Base-by-base conservation (phyloP, 108 stramenopile species). In the Cafeteria roenbergensis region DNA sequence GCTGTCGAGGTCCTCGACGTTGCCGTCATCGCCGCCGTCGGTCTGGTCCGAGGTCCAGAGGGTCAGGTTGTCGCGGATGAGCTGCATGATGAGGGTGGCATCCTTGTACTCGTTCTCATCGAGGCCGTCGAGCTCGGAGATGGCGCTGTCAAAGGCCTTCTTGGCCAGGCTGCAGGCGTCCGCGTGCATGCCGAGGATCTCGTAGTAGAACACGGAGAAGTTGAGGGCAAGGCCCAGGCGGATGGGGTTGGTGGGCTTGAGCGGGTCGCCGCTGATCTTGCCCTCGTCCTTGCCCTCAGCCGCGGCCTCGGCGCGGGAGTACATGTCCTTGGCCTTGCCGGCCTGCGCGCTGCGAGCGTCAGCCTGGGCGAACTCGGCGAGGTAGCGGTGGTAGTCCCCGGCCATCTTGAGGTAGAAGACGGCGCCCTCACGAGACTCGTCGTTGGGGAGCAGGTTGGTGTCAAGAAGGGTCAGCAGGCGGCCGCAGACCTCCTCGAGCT, bases 401-500 rank as follows among this genome's bases (percentile, higher is more conserved):
- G 95, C 95, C 93, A 94, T 88, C 85, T 90, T 95, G 89, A 95
- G 95, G 91, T 96, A 99, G 79, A 99, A 99, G 55, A 99, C 98
- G 89, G 97, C 94, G 72, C 93, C 95, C 78, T 99, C 95, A 73
- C 93, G 91, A 51, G 88, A 83, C 21, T 88, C 85, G 64, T 86
- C 87, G 86, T 97, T 91, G 74, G 95, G 98, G 82, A 99, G 95
- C 66, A 99, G 83, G 63, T 82, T 79, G 55, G 90, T 88, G 75
- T 95, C 90, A 64, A 99, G 96, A 80, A 99, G 95, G 62, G 76
- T 70, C 36, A 91, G 88, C 75, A 99, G 97, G 71, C 97, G 95
- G 68, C 92, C 90, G 74, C 98, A 99, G 79, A 99, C 95, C 62
- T 95, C 91, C 38, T 89, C 89, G 35, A 99, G 89, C 80, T 93